These are phyloP conservation scores for Globisporangium sylvaticum DNA, from an alignment of 352 stramenopile genomes.

Conservation along the genomic window DNA sequence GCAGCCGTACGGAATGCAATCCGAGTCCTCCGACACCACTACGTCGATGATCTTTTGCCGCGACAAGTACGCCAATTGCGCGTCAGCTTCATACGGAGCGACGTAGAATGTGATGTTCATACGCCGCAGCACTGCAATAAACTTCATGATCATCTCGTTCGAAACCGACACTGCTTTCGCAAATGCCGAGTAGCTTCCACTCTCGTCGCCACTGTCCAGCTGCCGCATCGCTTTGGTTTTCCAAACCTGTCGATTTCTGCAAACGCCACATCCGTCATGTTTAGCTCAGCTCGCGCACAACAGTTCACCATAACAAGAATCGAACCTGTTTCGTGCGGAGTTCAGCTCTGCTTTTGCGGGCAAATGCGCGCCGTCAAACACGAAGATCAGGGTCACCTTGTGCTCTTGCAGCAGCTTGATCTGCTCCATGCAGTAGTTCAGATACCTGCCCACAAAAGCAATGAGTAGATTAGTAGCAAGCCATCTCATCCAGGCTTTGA, in stretches of 20 bases:
- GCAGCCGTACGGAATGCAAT: slow-evolving; percentile 94
- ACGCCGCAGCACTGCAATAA: slow-evolving; percentile 53
- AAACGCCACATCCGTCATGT: background rate
- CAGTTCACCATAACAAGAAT: background rate
- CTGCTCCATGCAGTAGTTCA: slow-evolving; percentile 86
- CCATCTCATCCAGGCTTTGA: background rate
- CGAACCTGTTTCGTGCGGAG: slow-evolving; percentile 37
- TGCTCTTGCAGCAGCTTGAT: slow-evolving; percentile 86
- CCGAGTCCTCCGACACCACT: slow-evolving; percentile 96
- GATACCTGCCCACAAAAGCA: slow-evolving; percentile 35
- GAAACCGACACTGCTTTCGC: slow-evolving; percentile 58
- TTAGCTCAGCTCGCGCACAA: background rate
- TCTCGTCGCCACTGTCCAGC: slow-evolving; percentile 21
- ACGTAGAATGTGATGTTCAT: slow-evolving; percentile 91
- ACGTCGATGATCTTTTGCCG: slow-evolving; percentile 86
- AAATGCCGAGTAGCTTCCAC: slow-evolving; percentile 27
- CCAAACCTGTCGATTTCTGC: slow-evolving; percentile 37
- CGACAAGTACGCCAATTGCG: slow-evolving; percentile 94
- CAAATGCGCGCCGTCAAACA: slow-evolving; percentile 92
- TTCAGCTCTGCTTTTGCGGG: slow-evolving; percentile 84
- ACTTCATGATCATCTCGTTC: slow-evolving; percentile 70
- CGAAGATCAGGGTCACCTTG: slow-evolving; percentile 84
- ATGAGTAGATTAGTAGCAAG: background rate
- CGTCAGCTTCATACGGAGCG: slow-evolving; percentile 96
- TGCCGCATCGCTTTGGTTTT: slow-evolving; percentile 35